phyloP scores from a whole-genome alignment of 768 basidiomycete genomes.

The Cystofilobasidium bisporidii region DNA sequence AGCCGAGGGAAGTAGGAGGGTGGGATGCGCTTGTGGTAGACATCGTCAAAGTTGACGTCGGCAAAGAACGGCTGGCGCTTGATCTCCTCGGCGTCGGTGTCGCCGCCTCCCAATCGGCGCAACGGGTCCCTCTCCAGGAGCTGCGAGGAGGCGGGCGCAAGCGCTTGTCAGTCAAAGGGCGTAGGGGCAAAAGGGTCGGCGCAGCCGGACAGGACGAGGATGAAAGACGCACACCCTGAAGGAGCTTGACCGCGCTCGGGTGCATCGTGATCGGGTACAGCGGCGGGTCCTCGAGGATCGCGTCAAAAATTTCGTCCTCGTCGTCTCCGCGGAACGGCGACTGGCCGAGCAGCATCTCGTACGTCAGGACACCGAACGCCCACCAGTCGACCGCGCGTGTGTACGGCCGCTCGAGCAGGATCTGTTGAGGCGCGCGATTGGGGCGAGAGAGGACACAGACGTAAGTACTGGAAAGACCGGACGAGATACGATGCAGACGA shows the following conservation, averaged over 20 bases:
- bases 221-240: slow-evolving; percentile 63
- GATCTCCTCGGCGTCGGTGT: slow-evolving; percentile 91
- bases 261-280: slow-evolving; percentile 99
- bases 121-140: slow-evolving; percentile 82
- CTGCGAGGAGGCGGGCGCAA: too few species aligned
- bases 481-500: too few species aligned
- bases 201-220: too few species aligned
- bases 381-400: slow-evolving; percentile 99
- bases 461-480: too few species aligned
- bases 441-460: background rate
- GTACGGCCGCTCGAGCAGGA: slow-evolving; percentile 96
- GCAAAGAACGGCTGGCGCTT: slow-evolving; percentile 98
- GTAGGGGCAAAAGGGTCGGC: too few species aligned
- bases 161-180: background rate
- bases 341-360: slow-evolving; percentile 97
- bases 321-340: slow-evolving; percentile 99
- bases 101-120: slow-evolving; percentile 81
- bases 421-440: slow-evolving; percentile 47
- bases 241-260: slow-evolving; percentile 83
- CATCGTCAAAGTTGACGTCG: slow-evolving; percentile 92
- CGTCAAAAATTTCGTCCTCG: slow-evolving; percentile 99
- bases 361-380: slow-evolving; percentile 97
- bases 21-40: slow-evolving; percentile 92
- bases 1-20: slow-evolving; percentile 96
- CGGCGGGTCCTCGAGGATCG: slow-evolving; percentile 95